Conservation (phyloP, 2,329 filamentous ascomycete species). For the Exophiala phaeomuriformis region DNA sequence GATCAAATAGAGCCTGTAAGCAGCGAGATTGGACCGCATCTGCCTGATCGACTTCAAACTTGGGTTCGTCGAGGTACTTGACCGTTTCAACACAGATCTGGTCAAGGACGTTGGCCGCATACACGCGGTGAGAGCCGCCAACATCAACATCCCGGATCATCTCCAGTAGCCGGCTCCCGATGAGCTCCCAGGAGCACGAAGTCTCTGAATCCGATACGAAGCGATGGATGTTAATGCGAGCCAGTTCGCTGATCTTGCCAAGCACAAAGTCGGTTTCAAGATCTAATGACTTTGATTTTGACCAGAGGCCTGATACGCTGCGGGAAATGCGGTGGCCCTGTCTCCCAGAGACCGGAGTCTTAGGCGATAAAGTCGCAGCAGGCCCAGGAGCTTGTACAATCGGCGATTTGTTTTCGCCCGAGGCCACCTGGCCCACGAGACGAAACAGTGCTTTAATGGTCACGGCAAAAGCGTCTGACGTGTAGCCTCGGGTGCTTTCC, state of each 20-base stretch:
- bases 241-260: conserved; percentile 65
- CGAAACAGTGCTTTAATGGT: conserved; percentile 39
- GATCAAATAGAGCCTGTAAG: conserved; percentile 17
- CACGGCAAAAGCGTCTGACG: conserved; percentile 70
- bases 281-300: conserved; percentile 38
- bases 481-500: conserved; percentile 87
- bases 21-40: conserved; percentile 18
- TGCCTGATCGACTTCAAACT: conserved; percentile 23
- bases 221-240: conserved; percentile 66
- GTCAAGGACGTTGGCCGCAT: conserved; percentile 57
- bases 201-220: conserved; percentile 60
- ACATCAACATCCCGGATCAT: conserved; percentile 37
- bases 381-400: conserved; percentile 2
- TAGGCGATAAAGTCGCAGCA: conserved; percentile 34
- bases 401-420: conserved; percentile 38
- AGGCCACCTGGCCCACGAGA: conserved; percentile 22
- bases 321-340: conserved; percentile 35
- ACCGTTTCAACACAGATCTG: conserved; percentile 39
- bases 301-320: conserved; percentile 37
- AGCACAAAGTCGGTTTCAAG: conserved; percentile 51
- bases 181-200: conserved; percentile 66
- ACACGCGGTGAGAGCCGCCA: conserved; percentile 35
- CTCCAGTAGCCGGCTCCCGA: conserved; percentile 51
- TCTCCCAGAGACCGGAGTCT: conserved; percentile 26
- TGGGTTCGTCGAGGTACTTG: conserved; percentile 33